phyloP scores from a whole-genome alignment of 108 stramenopile species.

The Nannochloropsis gaditana region DNA sequence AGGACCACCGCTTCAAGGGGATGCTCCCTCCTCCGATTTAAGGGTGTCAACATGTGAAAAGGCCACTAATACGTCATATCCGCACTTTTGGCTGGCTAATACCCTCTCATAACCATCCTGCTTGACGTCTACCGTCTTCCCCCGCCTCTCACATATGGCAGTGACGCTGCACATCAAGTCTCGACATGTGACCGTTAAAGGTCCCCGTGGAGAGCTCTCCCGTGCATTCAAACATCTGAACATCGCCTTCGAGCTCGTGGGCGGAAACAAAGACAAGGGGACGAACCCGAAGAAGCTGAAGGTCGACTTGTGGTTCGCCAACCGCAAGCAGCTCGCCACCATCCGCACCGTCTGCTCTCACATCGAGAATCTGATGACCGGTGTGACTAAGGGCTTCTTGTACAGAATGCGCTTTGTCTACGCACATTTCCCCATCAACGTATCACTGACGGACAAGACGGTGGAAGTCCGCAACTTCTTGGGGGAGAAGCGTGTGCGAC shows the following conservation, averaged over 20 bases:
- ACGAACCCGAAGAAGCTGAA: constrained; percentile 63
- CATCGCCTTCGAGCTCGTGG: constrained; percentile 67
- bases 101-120: no score
- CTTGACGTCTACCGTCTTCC: constrained; percentile 36
- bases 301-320: constrained; percentile 97
- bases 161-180: constrained; percentile 76
- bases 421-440: constrained; percentile 99
- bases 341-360: constrained; percentile 96
- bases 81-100: no score
- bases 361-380: constrained; percentile 98
- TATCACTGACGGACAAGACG: constrained; percentile 64
- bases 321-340: constrained; percentile 84
- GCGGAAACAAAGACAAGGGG: constrained; percentile 50
- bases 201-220: constrained; percentile 78
- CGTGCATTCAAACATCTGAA: constrained; percentile 92
- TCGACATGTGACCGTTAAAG: constrained; percentile 78
- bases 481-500: constrained; percentile 94
- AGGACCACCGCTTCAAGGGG: no score
- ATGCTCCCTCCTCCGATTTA: no score
- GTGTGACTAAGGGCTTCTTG: constrained; percentile 93
- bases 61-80: no score
- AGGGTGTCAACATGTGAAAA: no score
- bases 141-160: constrained; percentile 25
- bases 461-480: constrained; percentile 99
- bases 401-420: constrained; percentile 99